Evolutionary conservation across 2,329 filamentous ascomycete genomes (phyloP), one percentile per base, ranked within the genome.

Genomic region (Aspergillus brunneoviolaceus): DNA sequence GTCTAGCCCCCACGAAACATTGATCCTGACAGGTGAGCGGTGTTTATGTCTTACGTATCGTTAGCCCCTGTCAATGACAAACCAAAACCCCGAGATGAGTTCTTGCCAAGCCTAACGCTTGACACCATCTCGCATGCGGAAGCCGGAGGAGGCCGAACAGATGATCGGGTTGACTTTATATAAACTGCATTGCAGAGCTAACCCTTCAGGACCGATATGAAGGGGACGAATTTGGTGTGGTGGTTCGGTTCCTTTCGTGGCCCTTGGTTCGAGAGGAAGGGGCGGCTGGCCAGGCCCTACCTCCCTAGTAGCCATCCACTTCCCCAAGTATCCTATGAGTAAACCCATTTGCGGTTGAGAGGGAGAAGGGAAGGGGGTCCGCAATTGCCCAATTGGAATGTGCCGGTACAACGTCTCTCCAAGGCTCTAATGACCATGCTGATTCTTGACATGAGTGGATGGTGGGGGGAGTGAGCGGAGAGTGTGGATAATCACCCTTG

Each of bases 201-300:
- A 35, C 14, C 33, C 14, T 12, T 16, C 33, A 16, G 3, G 4
- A 12, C 33, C 33, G 11, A 35, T 29, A 29, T 29, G 12, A 16
- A 35, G 33, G 33, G 14, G 33, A 45, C 33, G 27, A 19, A 45
- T 19, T 45, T 19, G 3, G 39, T 19, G 39, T 45, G 39, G 42
- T 47, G 53, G 53, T 35, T 55, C 45, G 27, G 53, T 55, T 48
- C 53, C 53, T 55, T 48, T 48, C 6, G 23, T 4, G 53, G 33
- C 47, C 53, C 53, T 47, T 55, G 53, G 53, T 55, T 55, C 53
- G 42, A 19, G 33, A 5, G 39, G 35, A 27, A 21, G 25, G 31
- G 53, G 42, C 31, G 12, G 25, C 52, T 29, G 25, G 29, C 31
- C 11, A 52, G 9, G 21, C 45, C 19, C n/a, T 31, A 10, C 19